Percentiles rank a stretch among this genome's conserved stretches.
phyloP scores from a whole-genome alignment of 495 filamentous ascomycete species.

The Darksidea phi region DNA sequence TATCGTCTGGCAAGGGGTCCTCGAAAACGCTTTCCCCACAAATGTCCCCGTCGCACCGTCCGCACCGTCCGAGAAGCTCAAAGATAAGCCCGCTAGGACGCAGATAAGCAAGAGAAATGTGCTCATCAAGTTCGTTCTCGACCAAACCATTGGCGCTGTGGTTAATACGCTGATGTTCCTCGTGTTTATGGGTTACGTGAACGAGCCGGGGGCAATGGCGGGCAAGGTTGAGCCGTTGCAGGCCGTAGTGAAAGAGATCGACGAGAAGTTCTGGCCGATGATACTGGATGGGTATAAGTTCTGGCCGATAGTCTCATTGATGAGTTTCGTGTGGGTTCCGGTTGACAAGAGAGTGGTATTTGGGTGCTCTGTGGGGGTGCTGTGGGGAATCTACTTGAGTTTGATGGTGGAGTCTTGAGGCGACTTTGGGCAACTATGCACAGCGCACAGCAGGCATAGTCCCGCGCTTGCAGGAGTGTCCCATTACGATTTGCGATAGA shows the following conservation, averaged over 20 bases:
- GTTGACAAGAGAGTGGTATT: constrained; percentile 73
- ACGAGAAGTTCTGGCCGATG: constrained; percentile 65
- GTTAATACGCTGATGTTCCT: constrained; percentile 79
- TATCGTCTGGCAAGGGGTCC: constrained; percentile 73
- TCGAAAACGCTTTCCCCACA: constrained; percentile 57
- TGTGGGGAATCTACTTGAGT: constrained; percentile 86
- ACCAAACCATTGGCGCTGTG: constrained; percentile 74
- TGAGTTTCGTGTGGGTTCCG: constrained; percentile 79
- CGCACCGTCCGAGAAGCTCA: constrained; percentile 14
- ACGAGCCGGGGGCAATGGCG: constrained; percentile 16
- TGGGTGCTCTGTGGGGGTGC: constrained; percentile 74
- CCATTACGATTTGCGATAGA: too few relatives aligned
- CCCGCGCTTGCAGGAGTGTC: too few relatives aligned
- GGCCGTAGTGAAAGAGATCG: background rate
- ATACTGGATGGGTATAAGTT: constrained; percentile 74
- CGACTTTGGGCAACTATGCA: background rate
- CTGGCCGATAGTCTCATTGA: constrained; percentile 76
- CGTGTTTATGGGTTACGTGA: constrained; percentile 55
- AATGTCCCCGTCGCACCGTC: constrained; percentile 30
- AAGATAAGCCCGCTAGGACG: constrained; percentile 14
- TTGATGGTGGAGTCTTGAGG: constrained; percentile 21
- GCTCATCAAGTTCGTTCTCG: constrained; percentile 73
- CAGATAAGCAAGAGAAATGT: constrained; percentile 57
- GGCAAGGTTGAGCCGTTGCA: constrained; percentile 7
- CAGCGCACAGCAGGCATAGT: too few relatives aligned